Evolutionary conservation across 345 rosid species (phyloP), one percentile per base, ranked within the genome.

Genomic region (Syzygium jambos): DNA sequence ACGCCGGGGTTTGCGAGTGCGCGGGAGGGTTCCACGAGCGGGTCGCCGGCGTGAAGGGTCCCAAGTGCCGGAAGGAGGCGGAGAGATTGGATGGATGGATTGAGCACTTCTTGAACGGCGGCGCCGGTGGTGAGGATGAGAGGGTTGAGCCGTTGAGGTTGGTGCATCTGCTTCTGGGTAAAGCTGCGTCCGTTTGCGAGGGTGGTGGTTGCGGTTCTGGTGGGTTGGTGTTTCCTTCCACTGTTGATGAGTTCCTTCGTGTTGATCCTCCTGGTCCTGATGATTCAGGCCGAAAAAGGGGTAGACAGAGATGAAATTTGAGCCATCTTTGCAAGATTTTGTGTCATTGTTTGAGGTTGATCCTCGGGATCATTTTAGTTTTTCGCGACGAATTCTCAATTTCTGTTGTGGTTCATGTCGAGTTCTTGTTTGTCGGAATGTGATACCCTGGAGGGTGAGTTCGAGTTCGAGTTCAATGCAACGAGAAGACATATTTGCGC

Each of bases 1-100:
- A 65, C 12, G 73, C 65, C 7, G 88, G 85, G 8, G 84, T 41
- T 68, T 86, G 86, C 55, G 91, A 91, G 61, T 88, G 83, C n/a
- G 87, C 90, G 87, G 92, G 90, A 38, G 90, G 91, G 52, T 93
- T 93, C 85, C 92, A 89, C 85, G 91, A 91, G 85, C 92, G 90
- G 86, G 89, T 92, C 90, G 90, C 91, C 84, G 94, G 93, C 85
- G 93, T 93, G 57, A 89, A 91, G 90, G 94, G 92, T 43, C 95
- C 93, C 22, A 93, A 92, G 84, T 90, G 92, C 89, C 87, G 88
- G 55, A 87, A 86, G 61, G 96, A 91, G 87, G 90, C 83, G 86
- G 87, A 91, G 89, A 92, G 93, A 84, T 54, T 94, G 87, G 92
- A 93, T 43, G 89, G 93, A 6, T 91, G 95, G 95, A 89, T 94